Evolutionary conservation across 345 rosid species (phyloP).

Genomic region (Balakata baccata): DNA sequence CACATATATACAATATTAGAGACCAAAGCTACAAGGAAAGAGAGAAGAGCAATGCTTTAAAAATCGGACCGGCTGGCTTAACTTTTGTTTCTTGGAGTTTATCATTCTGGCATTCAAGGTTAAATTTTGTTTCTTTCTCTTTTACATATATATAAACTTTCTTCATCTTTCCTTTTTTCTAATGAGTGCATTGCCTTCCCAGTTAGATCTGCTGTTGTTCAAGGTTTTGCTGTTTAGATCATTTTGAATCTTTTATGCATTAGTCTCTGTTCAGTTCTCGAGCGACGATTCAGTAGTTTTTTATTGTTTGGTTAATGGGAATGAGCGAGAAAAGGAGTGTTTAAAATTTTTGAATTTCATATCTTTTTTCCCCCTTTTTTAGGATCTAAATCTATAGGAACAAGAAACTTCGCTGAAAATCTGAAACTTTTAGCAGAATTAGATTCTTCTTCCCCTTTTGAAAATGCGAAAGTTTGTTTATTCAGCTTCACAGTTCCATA

Average conservation of each 20-base stretch:
- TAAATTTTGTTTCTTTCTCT: constrained; percentile 13
- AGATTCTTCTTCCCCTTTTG: not conserved
- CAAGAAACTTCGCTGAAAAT: not conserved
- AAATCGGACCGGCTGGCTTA: too few species aligned
- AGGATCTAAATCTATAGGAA: not conserved
- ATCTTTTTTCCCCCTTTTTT: not conserved
- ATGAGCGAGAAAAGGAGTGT: constrained; percentile 13
- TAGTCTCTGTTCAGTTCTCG: too few species aligned
- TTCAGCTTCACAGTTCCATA: too few species aligned
- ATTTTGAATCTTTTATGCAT: not conserved
- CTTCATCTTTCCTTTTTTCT: not conserved
- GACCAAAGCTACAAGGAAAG: too few species aligned
- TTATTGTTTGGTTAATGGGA: constrained; percentile 21
- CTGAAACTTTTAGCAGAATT: not conserved
- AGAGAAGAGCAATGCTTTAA: too few species aligned
- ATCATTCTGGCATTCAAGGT: constrained; percentile 99
- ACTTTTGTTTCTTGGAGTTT: too few species aligned
- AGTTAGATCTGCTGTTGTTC: not conserved
- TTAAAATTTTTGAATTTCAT: not conserved
- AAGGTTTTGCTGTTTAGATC: not conserved
- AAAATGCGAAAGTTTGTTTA: not conserved
- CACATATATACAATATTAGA: too few species aligned
- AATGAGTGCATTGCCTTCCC: too few species aligned
- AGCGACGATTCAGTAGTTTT: too few species aligned
- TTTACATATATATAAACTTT: not conserved